These are phyloP conservation scores for Globisporangium polare DNA, from an alignment of 352 stramenopile genomes.

Conservation along the genomic window DNA sequence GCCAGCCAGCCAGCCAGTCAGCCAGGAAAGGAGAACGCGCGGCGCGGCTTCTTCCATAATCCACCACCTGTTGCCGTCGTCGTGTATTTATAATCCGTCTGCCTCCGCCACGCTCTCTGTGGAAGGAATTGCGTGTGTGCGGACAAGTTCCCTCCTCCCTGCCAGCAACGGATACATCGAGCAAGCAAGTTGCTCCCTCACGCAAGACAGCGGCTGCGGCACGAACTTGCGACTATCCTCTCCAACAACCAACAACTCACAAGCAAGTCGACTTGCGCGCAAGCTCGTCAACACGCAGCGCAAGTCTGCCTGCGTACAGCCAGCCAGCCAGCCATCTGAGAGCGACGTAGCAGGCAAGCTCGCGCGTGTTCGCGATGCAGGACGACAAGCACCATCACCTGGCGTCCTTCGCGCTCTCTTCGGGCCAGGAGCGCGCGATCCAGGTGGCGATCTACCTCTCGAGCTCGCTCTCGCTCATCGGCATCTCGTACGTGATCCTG, in stretches of 20 bases:
- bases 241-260: neutral
- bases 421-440: constrained; percentile 24
- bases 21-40: neutral
- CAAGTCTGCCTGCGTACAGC: neutral
- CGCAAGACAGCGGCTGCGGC: neutral
- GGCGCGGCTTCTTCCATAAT: constrained; percentile 3
- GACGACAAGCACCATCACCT: neutral
- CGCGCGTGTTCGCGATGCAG: neutral
- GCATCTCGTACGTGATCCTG: constrained; percentile 58
- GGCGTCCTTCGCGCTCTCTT: constrained; percentile 16
- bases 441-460: constrained; percentile 43
- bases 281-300: neutral
- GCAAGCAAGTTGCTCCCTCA: neutral
- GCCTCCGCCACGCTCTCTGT: neutral
- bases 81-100: constrained; percentile 7
- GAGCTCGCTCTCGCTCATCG: constrained; percentile 54
- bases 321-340: too few relatives aligned
- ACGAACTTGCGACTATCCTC: neutral
- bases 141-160: neutral
- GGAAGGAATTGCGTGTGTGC: neutral
- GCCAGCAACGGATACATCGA: neutral
- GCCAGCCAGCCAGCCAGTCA: neutral
- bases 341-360: too few relatives aligned
- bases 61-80: neutral
- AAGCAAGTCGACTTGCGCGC: constrained; percentile 4